These are phyloP conservation scores for Pugionium dolabratum DNA, from an alignment of 345 rosid genomes.

Conservation along the genomic window DNA sequence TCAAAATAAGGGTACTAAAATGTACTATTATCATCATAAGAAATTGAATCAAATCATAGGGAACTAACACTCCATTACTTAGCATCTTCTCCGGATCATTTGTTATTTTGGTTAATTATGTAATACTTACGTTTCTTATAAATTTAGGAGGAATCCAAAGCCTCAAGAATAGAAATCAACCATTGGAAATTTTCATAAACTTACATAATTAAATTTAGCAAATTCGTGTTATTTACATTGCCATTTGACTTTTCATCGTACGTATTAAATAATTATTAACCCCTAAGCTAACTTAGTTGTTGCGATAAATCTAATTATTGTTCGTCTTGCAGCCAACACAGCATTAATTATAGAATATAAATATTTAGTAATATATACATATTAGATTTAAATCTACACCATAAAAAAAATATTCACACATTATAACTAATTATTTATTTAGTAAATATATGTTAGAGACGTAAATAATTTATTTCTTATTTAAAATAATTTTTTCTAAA, in stretches of 20 bases:
- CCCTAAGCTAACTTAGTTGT: too few species aligned
- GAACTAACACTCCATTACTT: not conserved
- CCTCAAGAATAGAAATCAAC: slow-evolving; percentile 16
- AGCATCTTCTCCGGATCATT: slow-evolving; percentile 27
- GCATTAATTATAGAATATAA: slow-evolving; percentile 2
- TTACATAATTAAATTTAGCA: slow-evolving; percentile 4
- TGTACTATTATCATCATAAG: not conserved
- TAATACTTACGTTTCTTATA: slow-evolving; percentile 23
- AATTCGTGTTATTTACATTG: slow-evolving; percentile 25
- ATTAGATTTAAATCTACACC: too few species aligned
- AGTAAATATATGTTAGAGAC: too few species aligned
- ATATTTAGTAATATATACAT: too few species aligned
- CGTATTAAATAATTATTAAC: not conserved
- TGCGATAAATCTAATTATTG: not conserved
- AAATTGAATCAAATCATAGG: slow-evolving; percentile 2
- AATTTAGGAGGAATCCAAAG: not conserved
- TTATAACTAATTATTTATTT: too few species aligned
- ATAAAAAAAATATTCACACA: too few species aligned
- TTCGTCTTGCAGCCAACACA: slow-evolving; percentile 31
- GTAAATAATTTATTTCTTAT: too few species aligned
- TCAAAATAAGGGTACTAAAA: not conserved
- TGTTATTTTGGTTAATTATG: slow-evolving; percentile 14
- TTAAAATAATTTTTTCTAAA: too few species aligned
- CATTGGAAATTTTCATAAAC: slow-evolving; percentile 24
- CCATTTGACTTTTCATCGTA: slow-evolving; percentile 26